Evolutionary conservation across 805 yeast genomes (phyloP).

Genomic region (Debaryomyces prosopidis): DNA sequence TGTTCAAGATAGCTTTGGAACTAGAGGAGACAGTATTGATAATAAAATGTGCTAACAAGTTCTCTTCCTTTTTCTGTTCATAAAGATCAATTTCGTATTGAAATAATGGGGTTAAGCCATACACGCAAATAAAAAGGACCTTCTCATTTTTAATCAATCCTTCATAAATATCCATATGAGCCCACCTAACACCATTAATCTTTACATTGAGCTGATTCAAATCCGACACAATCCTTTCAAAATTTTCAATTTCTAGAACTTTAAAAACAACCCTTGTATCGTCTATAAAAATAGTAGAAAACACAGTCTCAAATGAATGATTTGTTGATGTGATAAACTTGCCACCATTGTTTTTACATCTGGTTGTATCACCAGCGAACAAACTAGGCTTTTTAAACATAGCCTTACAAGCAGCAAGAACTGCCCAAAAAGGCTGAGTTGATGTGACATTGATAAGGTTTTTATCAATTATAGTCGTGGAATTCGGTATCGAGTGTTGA

Average conservation of each 20-base stretch:
- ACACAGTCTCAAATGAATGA: neutral
- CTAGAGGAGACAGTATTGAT: constrained; percentile 29
- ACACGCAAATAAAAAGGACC: constrained; percentile 22
- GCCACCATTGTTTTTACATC: constrained; percentile 23
- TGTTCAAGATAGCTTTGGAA: constrained; percentile 20
- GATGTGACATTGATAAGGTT: constrained; percentile 11
- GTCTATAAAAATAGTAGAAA: constrained; percentile 26
- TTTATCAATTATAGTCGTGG: neutral
- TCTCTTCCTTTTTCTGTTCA: constrained; percentile 4
- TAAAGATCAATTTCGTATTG: constrained; percentile 38
- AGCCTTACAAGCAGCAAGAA: constrained; percentile 40
- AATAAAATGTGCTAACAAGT: constrained; percentile 19
- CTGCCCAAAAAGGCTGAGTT: constrained; percentile 43
- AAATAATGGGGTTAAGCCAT: constrained; percentile 37
- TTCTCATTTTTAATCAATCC: constrained; percentile 11
- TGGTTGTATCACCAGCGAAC: constrained; percentile 31
- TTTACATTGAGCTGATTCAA: constrained; percentile 17
- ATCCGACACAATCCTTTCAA: constrained; percentile 3
- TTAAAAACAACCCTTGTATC: constrained; percentile 31
- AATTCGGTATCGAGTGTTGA: neutral
- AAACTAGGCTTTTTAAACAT: constrained; percentile 25
- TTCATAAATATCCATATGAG: constrained; percentile 19
- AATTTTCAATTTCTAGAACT: constrained; percentile 14
- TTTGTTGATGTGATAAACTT: constrained; percentile 11
- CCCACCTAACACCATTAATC: constrained; percentile 37